Evolutionary conservation across 1,284 basidiomycete genomes (phyloP).

Genomic region (Cryptococcus sp.): DNA sequence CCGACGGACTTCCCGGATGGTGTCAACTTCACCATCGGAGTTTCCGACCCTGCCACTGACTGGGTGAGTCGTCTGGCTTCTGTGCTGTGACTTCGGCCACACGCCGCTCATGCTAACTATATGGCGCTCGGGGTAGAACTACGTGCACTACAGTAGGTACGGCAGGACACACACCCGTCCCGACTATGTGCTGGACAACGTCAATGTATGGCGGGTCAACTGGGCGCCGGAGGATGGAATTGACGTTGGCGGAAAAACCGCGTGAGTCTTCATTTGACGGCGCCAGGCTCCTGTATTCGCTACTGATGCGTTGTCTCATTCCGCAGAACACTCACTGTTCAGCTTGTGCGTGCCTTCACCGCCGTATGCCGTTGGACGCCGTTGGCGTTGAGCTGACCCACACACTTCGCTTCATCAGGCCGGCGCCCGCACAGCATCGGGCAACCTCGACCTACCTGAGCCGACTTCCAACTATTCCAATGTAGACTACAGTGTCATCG

Average conservation of each 20-base stretch:
- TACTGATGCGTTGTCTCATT: not conserved
- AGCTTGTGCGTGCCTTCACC: conserved; percentile 2
- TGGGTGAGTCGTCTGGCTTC: not conserved
- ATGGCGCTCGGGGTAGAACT: conserved; percentile 1
- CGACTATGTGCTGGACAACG: conserved; percentile 12
- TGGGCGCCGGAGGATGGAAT: conserved; percentile 7
- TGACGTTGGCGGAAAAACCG: conserved; percentile 1
- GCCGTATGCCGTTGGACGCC: too few species aligned
- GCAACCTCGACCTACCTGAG: conserved; percentile 19
- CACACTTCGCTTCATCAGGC: too few species aligned
- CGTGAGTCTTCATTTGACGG: not conserved
- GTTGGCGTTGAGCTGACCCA: too few species aligned
- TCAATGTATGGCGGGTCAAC: conserved; percentile 25
- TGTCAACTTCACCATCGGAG: conserved; percentile 29
- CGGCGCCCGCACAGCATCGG: conserved; percentile 16
- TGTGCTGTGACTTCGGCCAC: not conserved
- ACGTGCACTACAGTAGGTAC: conserved; percentile 9
- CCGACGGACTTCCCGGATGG: conserved; percentile 26
- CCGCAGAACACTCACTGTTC: conserved; percentile 3
- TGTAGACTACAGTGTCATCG: conserved; percentile 11
- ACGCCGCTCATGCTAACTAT: too few species aligned
- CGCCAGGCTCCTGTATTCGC: too few species aligned
- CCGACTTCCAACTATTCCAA: conserved; percentile 12
- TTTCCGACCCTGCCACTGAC: conserved; percentile 10
- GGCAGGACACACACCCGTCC: conserved; percentile 1